Evolutionary conservation across 169 alveolate species (phyloP).

Genomic region (Babesia caballi): DNA sequence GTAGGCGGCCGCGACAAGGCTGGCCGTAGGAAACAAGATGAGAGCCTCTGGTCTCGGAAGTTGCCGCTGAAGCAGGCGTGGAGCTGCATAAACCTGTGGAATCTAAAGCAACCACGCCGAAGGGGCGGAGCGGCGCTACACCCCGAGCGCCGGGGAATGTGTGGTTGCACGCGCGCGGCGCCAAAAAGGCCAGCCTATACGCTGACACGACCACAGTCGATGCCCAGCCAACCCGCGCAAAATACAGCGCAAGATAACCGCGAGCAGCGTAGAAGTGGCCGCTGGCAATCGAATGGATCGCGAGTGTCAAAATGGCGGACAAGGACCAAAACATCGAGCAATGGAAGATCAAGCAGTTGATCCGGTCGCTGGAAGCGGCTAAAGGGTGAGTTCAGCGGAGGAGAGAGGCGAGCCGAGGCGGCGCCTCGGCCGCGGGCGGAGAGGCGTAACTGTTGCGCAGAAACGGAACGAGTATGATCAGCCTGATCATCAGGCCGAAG

Average conservation of each 20-base stretch:
- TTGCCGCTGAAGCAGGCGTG: too few relatives aligned
- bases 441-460: conserved; percentile 29
- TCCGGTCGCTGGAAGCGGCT: conserved; percentile 87
- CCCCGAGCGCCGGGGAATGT: too few relatives aligned
- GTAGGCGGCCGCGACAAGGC: too few relatives aligned
- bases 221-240: background rate
- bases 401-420: background rate
- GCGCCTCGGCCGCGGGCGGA: too few relatives aligned
- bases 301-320: conserved; percentile 49
- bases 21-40: too few relatives aligned
- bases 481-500: conserved; percentile 93
- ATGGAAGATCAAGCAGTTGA: conserved; percentile 91
- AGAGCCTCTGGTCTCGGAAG: too few relatives aligned
- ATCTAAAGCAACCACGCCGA: too few relatives aligned
- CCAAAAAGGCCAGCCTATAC: background rate
- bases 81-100: too few relatives aligned
- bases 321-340: conserved; percentile 86
- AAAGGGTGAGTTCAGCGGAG: conserved; percentile 76
- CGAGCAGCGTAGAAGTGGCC: background rate
- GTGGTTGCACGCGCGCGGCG: background rate
- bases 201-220: background rate
- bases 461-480: conserved; percentile 97
- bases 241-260: background rate
- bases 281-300: background rate
- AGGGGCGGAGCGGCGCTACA: too few relatives aligned